Evolutionary conservation across 805 yeast genomes (phyloP).

Genomic region (Millerozyma miso): DNA sequence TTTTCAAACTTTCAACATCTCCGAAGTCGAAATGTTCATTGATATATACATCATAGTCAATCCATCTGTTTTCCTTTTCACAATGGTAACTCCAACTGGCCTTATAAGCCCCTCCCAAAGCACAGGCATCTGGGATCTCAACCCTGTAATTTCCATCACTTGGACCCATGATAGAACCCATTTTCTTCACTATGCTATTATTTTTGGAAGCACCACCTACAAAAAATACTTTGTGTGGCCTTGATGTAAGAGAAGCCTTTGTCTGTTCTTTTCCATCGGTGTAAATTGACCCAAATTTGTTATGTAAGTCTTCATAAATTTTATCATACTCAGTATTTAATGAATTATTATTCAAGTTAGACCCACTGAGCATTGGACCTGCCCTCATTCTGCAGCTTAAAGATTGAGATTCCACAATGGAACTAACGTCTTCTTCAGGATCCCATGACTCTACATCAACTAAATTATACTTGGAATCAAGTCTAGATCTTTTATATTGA

Average conservation of each 20-base stretch:
- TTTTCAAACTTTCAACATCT: conserved; percentile 40
- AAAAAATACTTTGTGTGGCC: conserved; percentile 68
- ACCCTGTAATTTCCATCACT: conserved; percentile 61
- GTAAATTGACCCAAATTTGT: conserved; percentile 37
- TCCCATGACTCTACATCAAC: conserved; percentile 36
- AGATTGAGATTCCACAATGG: conserved; percentile 85
- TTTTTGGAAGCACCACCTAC: conserved; percentile 90
- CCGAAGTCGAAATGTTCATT: conserved; percentile 43
- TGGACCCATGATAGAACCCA: conserved; percentile 69
- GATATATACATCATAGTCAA: conserved; percentile 41
- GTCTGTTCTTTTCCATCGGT: conserved; percentile 51
- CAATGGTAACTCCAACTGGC: conserved; percentile 65
- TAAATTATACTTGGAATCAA: conserved; percentile 24
- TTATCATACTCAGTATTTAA: conserved; percentile 5
- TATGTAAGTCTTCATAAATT: conserved; percentile 22
- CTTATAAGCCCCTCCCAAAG: conserved; percentile 84
- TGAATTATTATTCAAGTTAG: conserved; percentile 5
- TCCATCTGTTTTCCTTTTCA: conserved; percentile 30
- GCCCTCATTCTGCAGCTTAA: conserved; percentile 77
- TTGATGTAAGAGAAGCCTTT: conserved; percentile 38
- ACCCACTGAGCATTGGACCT: conserved; percentile 62
- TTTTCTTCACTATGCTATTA: conserved; percentile 58
- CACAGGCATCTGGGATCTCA: conserved; percentile 86
- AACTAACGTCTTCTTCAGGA: conserved; percentile 60
- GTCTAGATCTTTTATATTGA: conserved; percentile 52